These are phyloP conservation scores for Phytophthora boehmeriae DNA, from an alignment of 352 stramenopile genomes.

Conservation along the genomic window DNA sequence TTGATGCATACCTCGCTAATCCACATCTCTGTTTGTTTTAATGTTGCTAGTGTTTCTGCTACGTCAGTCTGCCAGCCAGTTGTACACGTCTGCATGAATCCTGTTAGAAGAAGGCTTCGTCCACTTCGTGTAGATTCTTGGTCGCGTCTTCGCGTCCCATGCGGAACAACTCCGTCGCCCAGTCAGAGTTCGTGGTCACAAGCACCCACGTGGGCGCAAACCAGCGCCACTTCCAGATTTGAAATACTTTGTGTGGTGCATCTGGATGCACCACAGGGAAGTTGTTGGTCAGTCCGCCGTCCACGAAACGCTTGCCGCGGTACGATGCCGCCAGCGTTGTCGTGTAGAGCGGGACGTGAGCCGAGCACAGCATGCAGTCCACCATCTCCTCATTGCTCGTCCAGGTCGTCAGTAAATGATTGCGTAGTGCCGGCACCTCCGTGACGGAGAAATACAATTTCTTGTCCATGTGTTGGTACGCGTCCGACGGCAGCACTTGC, in stretches of 20 bases:
- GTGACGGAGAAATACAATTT: conserved; percentile 84
- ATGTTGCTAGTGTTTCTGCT: not conserved
- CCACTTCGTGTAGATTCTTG: conserved; percentile 71
- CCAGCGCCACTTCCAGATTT: conserved; percentile 87
- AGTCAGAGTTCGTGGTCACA: conserved; percentile 76
- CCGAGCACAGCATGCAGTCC: conserved; percentile 80
- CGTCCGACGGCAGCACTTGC: conserved; percentile 60
- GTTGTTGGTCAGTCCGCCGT: conserved; percentile 81
- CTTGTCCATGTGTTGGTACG: conserved; percentile 64
- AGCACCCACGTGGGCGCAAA: conserved; percentile 78
- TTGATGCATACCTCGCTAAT: too few relatives aligned
- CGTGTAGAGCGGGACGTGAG: conserved; percentile 77
- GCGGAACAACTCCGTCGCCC: conserved; percentile 74
- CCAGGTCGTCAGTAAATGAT: conserved; percentile 77
- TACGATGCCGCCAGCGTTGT: conserved; percentile 65
- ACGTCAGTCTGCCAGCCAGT: not conserved
- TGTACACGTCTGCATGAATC: not conserved
- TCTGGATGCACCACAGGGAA: conserved; percentile 59
- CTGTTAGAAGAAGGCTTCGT: conserved; percentile 55
- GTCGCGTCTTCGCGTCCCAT: conserved; percentile 79
- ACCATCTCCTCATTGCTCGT: conserved; percentile 84
- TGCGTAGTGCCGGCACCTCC: conserved; percentile 63
- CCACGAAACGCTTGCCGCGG: conserved; percentile 74
- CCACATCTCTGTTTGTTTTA: too few relatives aligned
- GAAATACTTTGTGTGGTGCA: conserved; percentile 72